Evolutionary conservation across 768 basidiomycete genomes (phyloP), one percentile per base, ranked within the genome.

Genomic region (Trametopsis cervina): DNA sequence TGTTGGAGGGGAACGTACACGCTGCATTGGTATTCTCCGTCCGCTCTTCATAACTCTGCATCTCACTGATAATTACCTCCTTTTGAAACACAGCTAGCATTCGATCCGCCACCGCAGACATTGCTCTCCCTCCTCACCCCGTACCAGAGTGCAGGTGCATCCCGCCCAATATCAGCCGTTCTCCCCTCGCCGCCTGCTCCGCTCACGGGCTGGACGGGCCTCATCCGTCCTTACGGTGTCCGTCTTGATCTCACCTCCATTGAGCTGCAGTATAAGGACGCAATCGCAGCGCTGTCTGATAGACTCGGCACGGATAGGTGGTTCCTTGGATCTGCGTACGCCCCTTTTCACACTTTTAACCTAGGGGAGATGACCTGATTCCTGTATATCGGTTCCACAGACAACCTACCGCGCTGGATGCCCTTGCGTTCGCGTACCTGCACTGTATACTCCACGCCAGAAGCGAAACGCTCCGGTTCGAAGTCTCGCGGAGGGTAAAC

Each of bases 361-460:
- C n/a, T n/a, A 25, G 11, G 23, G 17, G 40, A 49, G 18, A 36
- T 13, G 11, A 35, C 7, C n/a, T 46, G 17, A 47, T 42, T 43
- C 12, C 13, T n/a, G n/a, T n/a, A n/a, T n/a, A n/a, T n/a, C n/a
- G n/a, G n/a, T n/a, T 9, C 33, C 20, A 2, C 49, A 92, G 89
- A 42, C 69, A 71, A 21, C 85, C 89, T 18, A 92, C 89, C 1
- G 75, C 83, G 0, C 77, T 92, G 12, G 89, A 92, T 59, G 89
- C 89, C 2, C 77, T 90, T 38, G 69, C 77, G 4, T 92, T 91
- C 60, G 89, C 89, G 1, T 92, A 92, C 57, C 69, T 92, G 11
- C 81, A 89, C 62, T 72, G 69, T 46, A 72, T 89, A 20, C 66
- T 87, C 4, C 67, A 79, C 41, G 57, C 61, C n/a, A 60, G 60